Evolutionary conservation across 495 filamentous ascomycete species (phyloP).

Genomic region (Penicillium arizonense): DNA sequence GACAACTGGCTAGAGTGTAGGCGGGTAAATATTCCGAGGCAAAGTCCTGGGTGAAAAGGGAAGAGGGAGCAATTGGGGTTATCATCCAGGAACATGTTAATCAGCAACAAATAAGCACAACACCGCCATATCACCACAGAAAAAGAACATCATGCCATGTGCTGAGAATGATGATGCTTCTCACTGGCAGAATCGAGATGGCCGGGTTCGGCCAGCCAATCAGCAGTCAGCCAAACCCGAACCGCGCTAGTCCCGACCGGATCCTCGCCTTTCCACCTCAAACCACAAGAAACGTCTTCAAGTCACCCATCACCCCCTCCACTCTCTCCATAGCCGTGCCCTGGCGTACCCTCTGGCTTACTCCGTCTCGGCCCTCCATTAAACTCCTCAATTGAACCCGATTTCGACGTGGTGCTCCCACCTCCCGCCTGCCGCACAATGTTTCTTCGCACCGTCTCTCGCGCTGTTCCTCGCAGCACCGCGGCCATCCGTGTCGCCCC

Average conservation of each 20-base stretch:
- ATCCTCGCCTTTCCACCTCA: constrained; percentile 47
- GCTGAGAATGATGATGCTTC: constrained; percentile 27
- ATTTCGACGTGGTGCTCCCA: constrained; percentile 32
- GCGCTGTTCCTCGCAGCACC: constrained; percentile 47
- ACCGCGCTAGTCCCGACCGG: constrained; percentile 35
- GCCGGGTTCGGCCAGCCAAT: constrained; percentile 32
- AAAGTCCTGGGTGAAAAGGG: too few relatives aligned
- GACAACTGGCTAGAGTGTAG: too few relatives aligned
- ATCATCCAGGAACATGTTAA: not conserved
- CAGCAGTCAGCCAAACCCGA: constrained; percentile 35
- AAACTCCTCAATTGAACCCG: constrained; percentile 27
- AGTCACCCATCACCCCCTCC: constrained; percentile 36
- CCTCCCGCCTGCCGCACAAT: constrained; percentile 44
- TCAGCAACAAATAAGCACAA: not conserved
- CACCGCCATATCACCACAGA: not conserved
- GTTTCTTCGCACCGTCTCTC: constrained; percentile 46
- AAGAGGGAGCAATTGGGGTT: too few relatives aligned
- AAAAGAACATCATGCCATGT: constrained; percentile 3
- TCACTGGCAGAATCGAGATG: constrained; percentile 16
- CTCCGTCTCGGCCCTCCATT: constrained; percentile 16
- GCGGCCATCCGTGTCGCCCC: constrained; percentile 42
- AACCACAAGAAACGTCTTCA: constrained; percentile 43
- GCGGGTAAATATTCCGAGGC: too few relatives aligned
- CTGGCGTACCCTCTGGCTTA: constrained; percentile 23
- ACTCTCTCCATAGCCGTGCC: constrained; percentile 31